Percentiles rank a stretch among this genome's conserved stretches.
phyloP scores from a whole-genome alignment of 2,329 filamentous ascomycete species.

The Talaromyces sp. region DNA sequence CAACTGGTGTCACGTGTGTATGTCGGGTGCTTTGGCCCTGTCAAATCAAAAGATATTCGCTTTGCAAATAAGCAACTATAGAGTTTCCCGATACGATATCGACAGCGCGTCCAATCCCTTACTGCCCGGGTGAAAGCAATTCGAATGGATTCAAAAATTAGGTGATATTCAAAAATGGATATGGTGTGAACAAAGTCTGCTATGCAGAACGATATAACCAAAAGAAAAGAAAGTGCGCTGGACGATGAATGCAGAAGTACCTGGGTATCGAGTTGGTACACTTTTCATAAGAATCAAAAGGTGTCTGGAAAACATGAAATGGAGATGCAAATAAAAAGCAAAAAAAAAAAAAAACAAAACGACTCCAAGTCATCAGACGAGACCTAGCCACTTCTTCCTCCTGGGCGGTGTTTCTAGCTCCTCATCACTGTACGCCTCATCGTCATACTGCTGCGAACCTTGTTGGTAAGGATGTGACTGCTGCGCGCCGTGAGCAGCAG shows the following conservation, averaged over 20 bases:
- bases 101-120: too few relatives aligned
- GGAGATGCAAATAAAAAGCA: not conserved
- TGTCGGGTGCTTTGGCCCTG: too few relatives aligned
- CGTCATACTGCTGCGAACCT: not conserved
- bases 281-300: not conserved
- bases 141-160: not conserved
- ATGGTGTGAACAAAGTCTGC: not conserved
- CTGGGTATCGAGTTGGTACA: conserved; percentile 13
- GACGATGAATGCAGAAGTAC: not conserved
- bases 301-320: not conserved
- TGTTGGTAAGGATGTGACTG: not conserved
- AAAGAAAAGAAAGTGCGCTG: not conserved
- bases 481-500: not conserved
- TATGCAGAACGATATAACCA: not conserved
- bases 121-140: not conserved
- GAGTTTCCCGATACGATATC: too few relatives aligned
- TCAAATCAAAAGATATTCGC: too few relatives aligned
- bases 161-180: not conserved
- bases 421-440: conserved; percentile 19
- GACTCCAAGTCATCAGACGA: conserved; percentile 2
- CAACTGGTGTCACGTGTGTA: too few relatives aligned
- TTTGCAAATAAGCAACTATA: too few relatives aligned
- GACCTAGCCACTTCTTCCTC: conserved; percentile 35
- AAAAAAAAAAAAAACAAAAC: not conserved
- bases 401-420: conserved; percentile 18